Evolutionary conservation across 177 flowering plant species (phyloP).

Genomic region (Vitis hybrid): DNA sequence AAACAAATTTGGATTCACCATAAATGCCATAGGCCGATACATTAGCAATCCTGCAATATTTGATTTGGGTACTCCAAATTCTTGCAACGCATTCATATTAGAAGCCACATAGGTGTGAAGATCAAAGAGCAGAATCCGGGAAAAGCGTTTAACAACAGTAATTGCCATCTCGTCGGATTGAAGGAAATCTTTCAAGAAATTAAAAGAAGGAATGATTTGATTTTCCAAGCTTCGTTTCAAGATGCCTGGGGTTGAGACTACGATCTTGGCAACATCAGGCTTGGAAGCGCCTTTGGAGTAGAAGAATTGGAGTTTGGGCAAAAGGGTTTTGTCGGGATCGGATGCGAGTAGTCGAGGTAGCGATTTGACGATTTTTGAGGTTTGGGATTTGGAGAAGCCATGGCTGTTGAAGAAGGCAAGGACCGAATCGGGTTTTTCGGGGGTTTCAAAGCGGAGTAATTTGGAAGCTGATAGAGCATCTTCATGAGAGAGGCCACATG

Average conservation of each 20-base stretch:
- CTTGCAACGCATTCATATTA: constrained; percentile 9
- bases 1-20: not conserved
- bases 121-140: not conserved
- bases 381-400: constrained; percentile 29
- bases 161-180: not conserved
- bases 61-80: constrained; percentile 20
- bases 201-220: constrained; percentile 17
- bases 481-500: constrained; percentile 22
- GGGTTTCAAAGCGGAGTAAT: constrained; percentile 6
- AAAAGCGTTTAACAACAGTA: not conserved
- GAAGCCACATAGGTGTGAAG: not conserved
- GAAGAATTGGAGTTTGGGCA: constrained; percentile 40
- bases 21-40: not conserved
- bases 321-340: constrained; percentile 21
- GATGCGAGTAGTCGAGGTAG: constrained; percentile 14
- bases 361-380: constrained; percentile 10
- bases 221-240: constrained; percentile 13
- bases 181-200: constrained; percentile 2
- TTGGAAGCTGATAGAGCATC: constrained; percentile 22
- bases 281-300: constrained; percentile 22
- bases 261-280: constrained; percentile 14
- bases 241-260: not conserved
- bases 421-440: constrained; percentile 20
- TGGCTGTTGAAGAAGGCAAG: constrained; percentile 17
- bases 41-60: not conserved